Base-by-base conservation (phyloP, 495 filamentous ascomycete genomes). In the Lindgomyces ingoldianus region DNA sequence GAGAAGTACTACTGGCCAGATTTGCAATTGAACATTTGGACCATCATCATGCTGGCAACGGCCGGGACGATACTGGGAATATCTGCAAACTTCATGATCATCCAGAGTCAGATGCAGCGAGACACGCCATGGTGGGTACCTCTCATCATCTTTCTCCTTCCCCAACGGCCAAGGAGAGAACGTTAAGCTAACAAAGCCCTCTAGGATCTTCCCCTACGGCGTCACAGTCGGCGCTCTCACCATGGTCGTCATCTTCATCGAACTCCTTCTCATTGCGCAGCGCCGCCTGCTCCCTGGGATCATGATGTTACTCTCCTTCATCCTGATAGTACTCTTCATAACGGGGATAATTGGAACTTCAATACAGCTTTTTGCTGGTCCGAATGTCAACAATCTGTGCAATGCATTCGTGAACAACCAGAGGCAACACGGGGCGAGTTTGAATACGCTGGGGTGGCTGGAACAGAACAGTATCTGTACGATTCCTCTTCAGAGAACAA, bases 151-250 rank as follows among this genome's bases (percentile, higher is more conserved):
- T 48, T 26, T 26, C 6, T 30, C 39, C 16, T 9, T 29, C 51
- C 25, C 53, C 27, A 1, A 2, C 41, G 36, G 36, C n/a, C n/a
- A 41, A 41, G n/a, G 36, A 41, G 44, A 8, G 21, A 12, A 65
- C 48, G 21, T 14, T 1, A 36, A 41, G 25, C 53, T 57, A 41
- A 63, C 46, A 54, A 11, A 30, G 12, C 6, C 27, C 1, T 50
- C 24, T 71, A 96, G 94, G 94, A 89, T 97, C 73, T 92, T 97
- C 76, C 89, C 95, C 45, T 99, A 90, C 84, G 91, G 89, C 83
- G 87, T 97, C 49, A 73, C 75, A 18, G 75, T 77, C 58, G 76
- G 76, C 70, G 52, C 72, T 16, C 71, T 78, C 18, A 70, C 74
- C 30, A 68, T 77, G 45, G 18, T 76, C 67, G 71, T 77, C 76